Conservation (phyloP, 345 rosid genomes). For the Populus pruinosa region DNA sequence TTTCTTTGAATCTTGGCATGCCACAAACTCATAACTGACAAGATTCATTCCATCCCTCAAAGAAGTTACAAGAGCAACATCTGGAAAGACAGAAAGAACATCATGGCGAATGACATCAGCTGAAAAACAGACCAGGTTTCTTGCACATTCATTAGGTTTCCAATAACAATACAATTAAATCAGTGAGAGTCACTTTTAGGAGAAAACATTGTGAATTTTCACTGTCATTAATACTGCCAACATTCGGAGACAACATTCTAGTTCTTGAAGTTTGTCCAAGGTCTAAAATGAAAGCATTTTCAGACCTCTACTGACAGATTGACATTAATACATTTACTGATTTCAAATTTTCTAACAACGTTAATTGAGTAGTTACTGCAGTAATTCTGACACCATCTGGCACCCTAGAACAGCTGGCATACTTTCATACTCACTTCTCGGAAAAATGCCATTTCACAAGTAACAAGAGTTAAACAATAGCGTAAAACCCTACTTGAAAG, state of each 20-base stretch:
- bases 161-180: not conserved
- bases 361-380: not conserved
- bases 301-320: not conserved
- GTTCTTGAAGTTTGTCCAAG: not conserved
- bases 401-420: not conserved
- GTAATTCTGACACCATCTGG: not conserved
- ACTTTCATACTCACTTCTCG: not conserved
- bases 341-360: not conserved
- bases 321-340: not conserved
- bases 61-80: conserved; percentile 96
- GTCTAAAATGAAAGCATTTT: not conserved
- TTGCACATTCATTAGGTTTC: not conserved
- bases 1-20: conserved; percentile 95
- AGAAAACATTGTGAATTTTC: not conserved
- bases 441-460: not conserved
- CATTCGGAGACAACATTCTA: not conserved
- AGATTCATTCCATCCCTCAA: conserved; percentile 99
- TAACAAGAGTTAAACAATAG: not conserved
- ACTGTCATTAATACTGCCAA: not conserved
- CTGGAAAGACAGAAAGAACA: conserved; percentile 35
- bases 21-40: conserved; percentile 98
- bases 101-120: not conserved
- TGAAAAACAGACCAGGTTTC: not conserved
- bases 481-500: not conserved
- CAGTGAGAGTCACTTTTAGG: not conserved